Conservation (phyloP, 148 eudicot genomes). For the Camellia lanceoleosa region DNA sequence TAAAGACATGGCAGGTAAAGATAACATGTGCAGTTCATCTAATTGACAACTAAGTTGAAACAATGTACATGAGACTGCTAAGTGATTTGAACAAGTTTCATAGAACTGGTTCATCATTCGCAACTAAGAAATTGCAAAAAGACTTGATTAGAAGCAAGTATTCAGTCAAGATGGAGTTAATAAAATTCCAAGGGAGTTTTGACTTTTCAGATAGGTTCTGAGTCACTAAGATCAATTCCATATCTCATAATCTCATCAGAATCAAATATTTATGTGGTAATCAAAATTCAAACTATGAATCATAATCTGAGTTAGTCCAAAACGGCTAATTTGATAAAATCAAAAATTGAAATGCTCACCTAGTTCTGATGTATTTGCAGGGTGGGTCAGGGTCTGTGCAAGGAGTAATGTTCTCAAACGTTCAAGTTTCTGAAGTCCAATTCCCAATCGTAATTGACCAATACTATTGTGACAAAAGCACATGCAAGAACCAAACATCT, state of each 20-base stretch:
- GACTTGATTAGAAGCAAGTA: constrained; percentile 1
- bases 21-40: neutral
- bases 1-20: constrained; percentile 98
- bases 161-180: neutral
- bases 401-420: constrained; percentile 74
- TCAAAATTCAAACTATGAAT: neutral
- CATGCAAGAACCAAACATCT: constrained; percentile 73
- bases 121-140: neutral
- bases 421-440: constrained; percentile 76
- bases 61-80: neutral
- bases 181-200: neutral
- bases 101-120: neutral
- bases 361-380: constrained; percentile 33
- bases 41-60: neutral
- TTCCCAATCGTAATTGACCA: constrained; percentile 89
- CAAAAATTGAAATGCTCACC: neutral
- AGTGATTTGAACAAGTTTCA: neutral
- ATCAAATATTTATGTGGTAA: neutral
- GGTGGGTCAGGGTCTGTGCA: constrained; percentile 91
- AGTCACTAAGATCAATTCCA: neutral
- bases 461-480: constrained; percentile 78
- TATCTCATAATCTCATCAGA: neutral
- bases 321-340: neutral
- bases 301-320: neutral
- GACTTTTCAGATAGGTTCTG: neutral